Conservation (phyloP, 106 monocot genomes). For the Apostasia ramifera region DNA sequence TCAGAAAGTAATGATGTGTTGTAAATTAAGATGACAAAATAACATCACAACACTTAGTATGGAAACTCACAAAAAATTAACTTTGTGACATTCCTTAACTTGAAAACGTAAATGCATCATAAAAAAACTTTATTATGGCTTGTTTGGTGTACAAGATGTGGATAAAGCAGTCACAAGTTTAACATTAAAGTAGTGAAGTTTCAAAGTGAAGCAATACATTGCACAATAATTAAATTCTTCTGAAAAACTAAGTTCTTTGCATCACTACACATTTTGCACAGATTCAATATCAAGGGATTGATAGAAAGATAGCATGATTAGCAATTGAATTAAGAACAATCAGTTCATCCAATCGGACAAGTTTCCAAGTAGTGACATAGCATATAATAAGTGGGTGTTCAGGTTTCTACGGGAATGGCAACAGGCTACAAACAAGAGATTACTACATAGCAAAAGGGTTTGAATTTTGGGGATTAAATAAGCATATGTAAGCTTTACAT, state of each 20-base stretch:
- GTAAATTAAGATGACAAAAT: not conserved
- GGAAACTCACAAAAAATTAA: not conserved
- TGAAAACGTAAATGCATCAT: not conserved
- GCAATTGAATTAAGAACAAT: not conserved
- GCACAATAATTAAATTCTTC: not conserved
- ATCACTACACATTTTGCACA: not conserved
- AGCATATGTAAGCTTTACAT: not conserved
- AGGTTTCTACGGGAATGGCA: not conserved
- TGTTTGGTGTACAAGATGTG: not conserved
- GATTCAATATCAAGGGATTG: not conserved
- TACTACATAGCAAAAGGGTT: too few species aligned
- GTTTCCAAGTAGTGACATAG: too few species aligned
- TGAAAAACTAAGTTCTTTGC: not conserved
- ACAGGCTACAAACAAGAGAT: not conserved
- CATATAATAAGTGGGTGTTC: not conserved
- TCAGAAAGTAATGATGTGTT: not conserved
- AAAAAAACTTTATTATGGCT: not conserved
- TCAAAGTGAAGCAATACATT: too few species aligned
- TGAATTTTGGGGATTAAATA: not conserved
- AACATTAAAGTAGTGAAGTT: not conserved
- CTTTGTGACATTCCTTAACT: not conserved
- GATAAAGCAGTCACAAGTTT: not conserved
- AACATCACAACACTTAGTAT: not conserved
- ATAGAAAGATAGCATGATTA: not conserved
- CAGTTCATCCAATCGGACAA: not conserved